Percentiles rank a stretch among this genome's conserved stretches.
These are phyloP conservation scores for Ustilago esculenta DNA, from an alignment of 1,284 basidiomycete genomes.

Conservation along the genomic window DNA sequence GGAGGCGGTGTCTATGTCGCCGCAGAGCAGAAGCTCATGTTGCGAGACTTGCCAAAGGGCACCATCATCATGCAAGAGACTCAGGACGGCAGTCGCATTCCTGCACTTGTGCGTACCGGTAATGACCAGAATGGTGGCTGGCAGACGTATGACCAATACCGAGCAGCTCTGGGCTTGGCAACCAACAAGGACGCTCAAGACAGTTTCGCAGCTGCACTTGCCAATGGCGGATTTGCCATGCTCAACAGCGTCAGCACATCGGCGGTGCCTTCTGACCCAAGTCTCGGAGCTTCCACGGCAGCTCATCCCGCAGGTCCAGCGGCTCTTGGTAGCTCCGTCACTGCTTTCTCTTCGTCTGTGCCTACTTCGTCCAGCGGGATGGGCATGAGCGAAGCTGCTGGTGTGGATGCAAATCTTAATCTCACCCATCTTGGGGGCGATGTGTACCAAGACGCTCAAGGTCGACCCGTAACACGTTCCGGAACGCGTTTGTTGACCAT, in stretches of 20 bases:
- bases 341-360: slow-evolving; percentile 5
- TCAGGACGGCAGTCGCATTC: slow-evolving; percentile 64
- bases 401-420: slow-evolving; percentile 11
- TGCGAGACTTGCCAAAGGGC: slow-evolving; percentile 74
- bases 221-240: slow-evolving; percentile 37
- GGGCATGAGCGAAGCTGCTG: neutral
- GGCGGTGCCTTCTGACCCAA: neutral
- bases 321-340: slow-evolving; percentile 2
- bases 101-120: slow-evolving; percentile 49
- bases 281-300: neutral
- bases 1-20: slow-evolving; percentile 86
- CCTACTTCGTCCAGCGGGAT: slow-evolving; percentile 2
- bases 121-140: slow-evolving; percentile 52
- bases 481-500: slow-evolving; percentile 55
- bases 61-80: slow-evolving; percentile 72
- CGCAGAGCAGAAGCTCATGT: slow-evolving; percentile 69
- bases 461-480: slow-evolving; percentile 45
- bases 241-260: slow-evolving; percentile 26
- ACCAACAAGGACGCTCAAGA: slow-evolving; percentile 20
- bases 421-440: slow-evolving; percentile 52
- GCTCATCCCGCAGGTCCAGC: slow-evolving; percentile 1
- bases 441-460: slow-evolving; percentile 51
- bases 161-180: slow-evolving; percentile 34
- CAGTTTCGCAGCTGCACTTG: slow-evolving; percentile 28
- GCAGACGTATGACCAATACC: slow-evolving; percentile 62